Evolutionary conservation across 2,329 filamentous ascomycete genomes (phyloP), one percentile per base, ranked within the genome.

Genomic region (Ambrosiella xylebori): DNA sequence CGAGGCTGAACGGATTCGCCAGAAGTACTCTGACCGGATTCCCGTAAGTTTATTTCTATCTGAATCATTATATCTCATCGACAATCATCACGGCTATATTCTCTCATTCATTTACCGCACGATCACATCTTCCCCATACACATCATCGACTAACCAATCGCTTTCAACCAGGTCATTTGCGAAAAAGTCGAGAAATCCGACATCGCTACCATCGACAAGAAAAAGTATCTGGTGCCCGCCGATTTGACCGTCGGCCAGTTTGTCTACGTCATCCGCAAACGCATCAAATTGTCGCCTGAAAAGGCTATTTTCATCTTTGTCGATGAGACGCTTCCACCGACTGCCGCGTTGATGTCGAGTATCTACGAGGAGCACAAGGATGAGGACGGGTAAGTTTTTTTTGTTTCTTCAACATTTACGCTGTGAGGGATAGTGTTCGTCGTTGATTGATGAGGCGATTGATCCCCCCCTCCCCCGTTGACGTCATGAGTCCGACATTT

Each of bases 251-350:
- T 98, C 63, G 93, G 93, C 67, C 93, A 98, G 84, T 96, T 98
- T 71, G 93, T 98, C 76, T 98, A 98, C 74, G 93, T 98, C 64
- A 98, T 98, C 75, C 89, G 93, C 72, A 98, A 98, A 82, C 86
- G 93, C 69, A 98, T 98, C 77, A 98, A 98, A 88, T 81, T 98
- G 65, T 95, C 89, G 58, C 93, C 93, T 38, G 93, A 98, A 78
- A 98, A 98, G 81, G 93, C 93, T 70, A 98, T 98, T 76, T 98
- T 98, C 80, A 97, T 98, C 80, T 98, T 97, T 75, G 93, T 98
- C 68, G 91, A 97, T 71, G 93, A 97, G 75, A 91, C 96, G 56
- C 80, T 98, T 59, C 93, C 93, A 56, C 93, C 93, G 2, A 97
- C 93, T 7, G 93, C 93, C 61, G 93, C 93, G 61, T 82, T 98